A percentile compares a stretch with the other conserved stretches of the same genome.
Evolutionary conservation across 2,329 filamentous ascomycete species (phyloP).

Genomic region (Phoma sp.): DNA sequence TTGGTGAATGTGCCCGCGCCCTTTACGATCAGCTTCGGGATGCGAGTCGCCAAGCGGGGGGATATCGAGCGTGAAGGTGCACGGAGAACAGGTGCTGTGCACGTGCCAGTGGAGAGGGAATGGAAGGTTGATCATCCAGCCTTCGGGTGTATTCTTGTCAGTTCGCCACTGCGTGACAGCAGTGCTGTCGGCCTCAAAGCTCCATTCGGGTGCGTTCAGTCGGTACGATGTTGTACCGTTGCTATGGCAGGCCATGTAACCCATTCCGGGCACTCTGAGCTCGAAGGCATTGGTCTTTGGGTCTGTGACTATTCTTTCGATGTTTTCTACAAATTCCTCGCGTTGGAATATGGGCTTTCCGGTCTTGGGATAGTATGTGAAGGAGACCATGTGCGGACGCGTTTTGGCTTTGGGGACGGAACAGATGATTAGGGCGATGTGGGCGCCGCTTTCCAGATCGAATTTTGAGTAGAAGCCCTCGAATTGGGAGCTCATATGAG

Average conservation of each 20-base stretch:
- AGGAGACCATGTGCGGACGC: conserved; percentile 54
- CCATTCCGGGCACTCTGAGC: conserved; percentile 49
- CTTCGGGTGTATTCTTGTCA: conserved; percentile 51
- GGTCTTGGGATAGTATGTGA: conserved; percentile 54
- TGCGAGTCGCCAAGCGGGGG: conserved; percentile 32
- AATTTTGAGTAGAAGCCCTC: conserved; percentile 61
- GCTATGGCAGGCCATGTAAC: conserved; percentile 45
- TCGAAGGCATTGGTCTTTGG: conserved; percentile 47
- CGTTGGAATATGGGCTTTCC: conserved; percentile 46
- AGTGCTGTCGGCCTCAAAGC: conserved; percentile 49
- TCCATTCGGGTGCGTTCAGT: conserved; percentile 42
- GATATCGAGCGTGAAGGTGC: conserved; percentile 49
- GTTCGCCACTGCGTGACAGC: conserved; percentile 49
- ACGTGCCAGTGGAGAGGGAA: conserved; percentile 61
- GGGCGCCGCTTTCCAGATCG: conserved; percentile 52
- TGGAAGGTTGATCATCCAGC: conserved; percentile 53
- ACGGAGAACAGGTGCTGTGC: conserved; percentile 52
- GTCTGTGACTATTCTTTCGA: conserved; percentile 43
- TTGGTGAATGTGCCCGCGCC: conserved; percentile 52
- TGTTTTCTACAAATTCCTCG: conserved; percentile 52
- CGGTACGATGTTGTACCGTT: conserved; percentile 49
- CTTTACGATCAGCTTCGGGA: conserved; percentile 34
- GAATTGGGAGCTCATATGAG: conserved; percentile 52
- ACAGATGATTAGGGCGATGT: conserved; percentile 56
- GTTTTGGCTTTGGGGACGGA: conserved; percentile 51